Percentiles rank a stretch among this genome's conserved stretches.
phyloP scores from a whole-genome alignment of 176 grass and related monocot species.

The Hyparrhenia diplandra region DNA sequence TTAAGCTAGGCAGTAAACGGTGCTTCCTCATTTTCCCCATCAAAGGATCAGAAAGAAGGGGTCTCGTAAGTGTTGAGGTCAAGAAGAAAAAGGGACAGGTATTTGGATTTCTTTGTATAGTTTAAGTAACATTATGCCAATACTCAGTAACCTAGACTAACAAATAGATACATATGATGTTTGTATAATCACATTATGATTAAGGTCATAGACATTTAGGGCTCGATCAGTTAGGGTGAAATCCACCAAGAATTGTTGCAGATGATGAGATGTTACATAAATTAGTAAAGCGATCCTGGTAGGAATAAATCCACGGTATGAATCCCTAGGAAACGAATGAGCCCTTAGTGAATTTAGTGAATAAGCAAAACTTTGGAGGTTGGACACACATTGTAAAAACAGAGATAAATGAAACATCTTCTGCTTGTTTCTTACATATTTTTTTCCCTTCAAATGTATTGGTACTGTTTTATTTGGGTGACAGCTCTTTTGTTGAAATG shows the following conservation, averaged over 20 bases:
- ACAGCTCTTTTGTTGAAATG: neutral
- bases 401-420: neutral
- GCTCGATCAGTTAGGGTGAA: too few relatives aligned
- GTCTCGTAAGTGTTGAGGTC: slow-evolving; percentile 86
- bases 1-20: slow-evolving; percentile 63
- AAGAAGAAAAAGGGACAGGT: slow-evolving; percentile 98
- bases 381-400: neutral
- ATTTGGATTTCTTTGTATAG: slow-evolving; percentile 25
- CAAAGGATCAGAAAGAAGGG: slow-evolving; percentile 90
- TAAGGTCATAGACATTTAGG: neutral
- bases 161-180: neutral
- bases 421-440: neutral
- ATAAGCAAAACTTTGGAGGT: neutral
- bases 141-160: neutral
- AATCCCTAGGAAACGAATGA: too few relatives aligned
- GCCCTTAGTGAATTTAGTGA: neutral
- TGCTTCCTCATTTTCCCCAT: slow-evolving; percentile 97
- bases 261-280: too few relatives aligned
- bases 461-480: neutral
- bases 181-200: neutral
- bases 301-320: too few relatives aligned
- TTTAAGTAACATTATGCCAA: neutral
- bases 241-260: too few relatives aligned
- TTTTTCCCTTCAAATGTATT: neutral
- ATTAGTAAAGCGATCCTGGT: too few relatives aligned